A percentile compares a stretch with the other conserved stretches of the same genome.
phyloP scores from a whole-genome alignment of 2,329 filamentous ascomycete species.

The Clarireedia homoeocarpa region DNA sequence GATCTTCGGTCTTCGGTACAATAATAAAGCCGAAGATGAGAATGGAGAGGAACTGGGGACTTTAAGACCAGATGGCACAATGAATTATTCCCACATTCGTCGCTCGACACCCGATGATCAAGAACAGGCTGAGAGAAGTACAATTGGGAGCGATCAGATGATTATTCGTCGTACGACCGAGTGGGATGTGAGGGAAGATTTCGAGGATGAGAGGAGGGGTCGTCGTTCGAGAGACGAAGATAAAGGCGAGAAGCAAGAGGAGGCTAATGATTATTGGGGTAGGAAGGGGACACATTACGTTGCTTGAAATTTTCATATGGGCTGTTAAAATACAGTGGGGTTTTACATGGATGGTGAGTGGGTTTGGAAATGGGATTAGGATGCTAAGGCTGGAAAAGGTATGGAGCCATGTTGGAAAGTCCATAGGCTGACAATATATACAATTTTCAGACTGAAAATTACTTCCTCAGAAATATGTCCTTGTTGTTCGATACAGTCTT shows the following conservation, averaged over 20 bases:
- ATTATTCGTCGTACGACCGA: constrained; percentile 15
- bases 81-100: constrained; percentile 9
- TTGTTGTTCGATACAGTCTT: no score
- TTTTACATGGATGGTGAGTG: background rate
- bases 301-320: background rate
- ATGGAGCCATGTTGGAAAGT: no score
- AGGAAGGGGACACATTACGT: background rate
- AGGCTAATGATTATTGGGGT: background rate
- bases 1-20: constrained; percentile 2
- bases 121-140: constrained; percentile 8
- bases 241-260: background rate
- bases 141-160: constrained; percentile 14
- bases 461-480: no score
- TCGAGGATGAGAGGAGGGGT: background rate
- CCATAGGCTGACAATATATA: no score
- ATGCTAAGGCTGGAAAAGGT: no score
- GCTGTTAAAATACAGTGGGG: no score
- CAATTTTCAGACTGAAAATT: no score
- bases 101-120: constrained; percentile 11
- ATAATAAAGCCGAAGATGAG: background rate
- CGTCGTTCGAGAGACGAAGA: background rate
- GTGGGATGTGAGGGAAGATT: constrained; percentile 14
- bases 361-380: no score
- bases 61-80: constrained; percentile 13
- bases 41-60: constrained; percentile 4